Conservation (phyloP, 768 basidiomycete species). For the Tricholoma furcatifolium region DNA sequence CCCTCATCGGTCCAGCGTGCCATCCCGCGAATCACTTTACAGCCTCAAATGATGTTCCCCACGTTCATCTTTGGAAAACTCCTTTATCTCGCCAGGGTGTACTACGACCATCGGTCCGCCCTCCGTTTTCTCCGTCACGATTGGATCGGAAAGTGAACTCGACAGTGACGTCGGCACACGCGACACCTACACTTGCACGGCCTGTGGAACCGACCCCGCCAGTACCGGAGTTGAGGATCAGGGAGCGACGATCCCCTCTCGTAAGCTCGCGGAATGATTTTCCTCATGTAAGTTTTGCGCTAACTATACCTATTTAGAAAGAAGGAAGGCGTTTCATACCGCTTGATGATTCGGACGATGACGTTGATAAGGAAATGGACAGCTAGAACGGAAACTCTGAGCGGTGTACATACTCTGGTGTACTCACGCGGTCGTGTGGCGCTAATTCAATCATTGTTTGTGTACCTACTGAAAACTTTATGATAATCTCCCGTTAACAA, state of each 20-base stretch:
- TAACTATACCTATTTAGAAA: conserved; percentile 23
- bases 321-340: conserved; percentile 50
- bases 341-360: conserved; percentile 41
- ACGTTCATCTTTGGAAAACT: background rate
- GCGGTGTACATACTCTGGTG: no score
- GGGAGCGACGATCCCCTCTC: conserved; percentile 25
- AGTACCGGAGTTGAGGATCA: conserved; percentile 8
- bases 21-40: background rate
- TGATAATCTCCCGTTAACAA: no score
- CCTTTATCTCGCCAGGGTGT: background rate
- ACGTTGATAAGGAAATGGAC: conserved; percentile 10
- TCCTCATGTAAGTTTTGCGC: background rate
- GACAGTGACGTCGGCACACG: background rate
- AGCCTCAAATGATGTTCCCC: background rate
- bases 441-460: no score
- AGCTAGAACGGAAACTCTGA: background rate
- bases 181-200: background rate
- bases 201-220: background rate
- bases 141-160: no score
- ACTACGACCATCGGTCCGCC: background rate
- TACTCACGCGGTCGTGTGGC: no score
- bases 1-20: background rate
- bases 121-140: background rate
- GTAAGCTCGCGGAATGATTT: conserved; percentile 17
- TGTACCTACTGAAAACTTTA: no score